phyloP scores from a whole-genome alignment of 2,329 filamentous ascomycete species.

The Scedosporium minutisporum region DNA sequence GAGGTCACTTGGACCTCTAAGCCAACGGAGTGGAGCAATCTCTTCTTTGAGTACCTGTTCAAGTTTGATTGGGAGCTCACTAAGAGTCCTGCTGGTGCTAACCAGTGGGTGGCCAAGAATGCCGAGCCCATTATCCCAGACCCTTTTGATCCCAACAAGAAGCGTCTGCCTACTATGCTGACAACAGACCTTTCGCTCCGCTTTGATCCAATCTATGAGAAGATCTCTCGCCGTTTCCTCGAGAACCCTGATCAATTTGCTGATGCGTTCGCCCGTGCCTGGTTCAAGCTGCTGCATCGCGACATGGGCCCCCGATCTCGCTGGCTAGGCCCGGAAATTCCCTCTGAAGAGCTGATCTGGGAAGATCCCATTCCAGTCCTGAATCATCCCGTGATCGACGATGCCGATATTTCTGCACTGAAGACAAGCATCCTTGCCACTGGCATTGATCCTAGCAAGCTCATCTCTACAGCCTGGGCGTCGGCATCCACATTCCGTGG shows the following conservation, averaged over 20 bases:
- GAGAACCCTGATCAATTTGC: conserved; percentile 59
- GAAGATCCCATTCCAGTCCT: conserved; percentile 60
- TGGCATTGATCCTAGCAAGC: conserved; percentile 49
- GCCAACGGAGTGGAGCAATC: conserved; percentile 66
- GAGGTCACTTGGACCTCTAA: conserved; percentile 74
- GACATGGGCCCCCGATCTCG: conserved; percentile 64
- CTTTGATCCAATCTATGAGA: conserved; percentile 62
- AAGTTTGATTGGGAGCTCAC: conserved; percentile 68
- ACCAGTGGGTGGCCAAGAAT: conserved; percentile 68
- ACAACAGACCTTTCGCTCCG: conserved; percentile 66
- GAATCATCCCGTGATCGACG: conserved; percentile 48
- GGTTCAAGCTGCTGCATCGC: conserved; percentile 78
- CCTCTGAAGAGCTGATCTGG: conserved; percentile 61
- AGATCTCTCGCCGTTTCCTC: conserved; percentile 63
- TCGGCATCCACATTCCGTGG: conserved; percentile 64
- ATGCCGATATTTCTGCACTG: conserved; percentile 51
- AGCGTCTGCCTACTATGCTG: conserved; percentile 67
- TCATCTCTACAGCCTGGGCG: conserved; percentile 59
- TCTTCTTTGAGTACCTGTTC: conserved; percentile 68
- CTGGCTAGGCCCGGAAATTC: conserved; percentile 67
- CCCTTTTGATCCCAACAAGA: conserved; percentile 59
- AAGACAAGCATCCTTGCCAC: conserved; percentile 59
- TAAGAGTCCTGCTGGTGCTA: conserved; percentile 66
- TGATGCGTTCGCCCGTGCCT: conserved; percentile 62
- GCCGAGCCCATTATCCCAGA: conserved; percentile 59